A percentile compares a stretch with the other conserved stretches of the same genome.
Conservation (phyloP, 805 yeast species). For the Pichia manshurica region DNA sequence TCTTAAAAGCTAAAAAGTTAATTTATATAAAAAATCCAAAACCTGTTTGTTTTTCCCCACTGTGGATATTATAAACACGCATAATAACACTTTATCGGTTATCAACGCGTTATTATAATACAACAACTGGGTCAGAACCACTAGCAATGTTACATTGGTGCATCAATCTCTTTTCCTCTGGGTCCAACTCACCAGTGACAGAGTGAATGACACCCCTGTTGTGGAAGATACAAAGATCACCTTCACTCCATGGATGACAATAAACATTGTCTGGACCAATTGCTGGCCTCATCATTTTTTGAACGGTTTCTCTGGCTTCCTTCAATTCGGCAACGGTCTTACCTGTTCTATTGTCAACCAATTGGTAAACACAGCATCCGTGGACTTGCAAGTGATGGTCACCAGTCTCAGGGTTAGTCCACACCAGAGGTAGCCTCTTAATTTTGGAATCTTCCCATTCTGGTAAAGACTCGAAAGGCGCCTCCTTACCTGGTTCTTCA, state of each 20-base stretch:
- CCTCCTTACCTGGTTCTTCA: slow-evolving; percentile 60
- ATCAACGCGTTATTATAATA: neutral
- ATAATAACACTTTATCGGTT: neutral
- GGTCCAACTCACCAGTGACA: slow-evolving; percentile 82
- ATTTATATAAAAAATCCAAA: neutral
- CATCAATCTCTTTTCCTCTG: slow-evolving; percentile 77
- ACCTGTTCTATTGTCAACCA: slow-evolving; percentile 50
- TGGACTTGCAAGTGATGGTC: slow-evolving; percentile 82
- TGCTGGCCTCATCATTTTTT: slow-evolving; percentile 79
- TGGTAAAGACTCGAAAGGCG: slow-evolving; percentile 62
- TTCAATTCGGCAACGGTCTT: slow-evolving; percentile 56
- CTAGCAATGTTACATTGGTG: slow-evolving; percentile 92
- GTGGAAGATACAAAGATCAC: slow-evolving; percentile 81
- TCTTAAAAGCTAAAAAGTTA: neutral
- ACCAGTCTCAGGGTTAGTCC: slow-evolving; percentile 87
- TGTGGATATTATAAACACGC: neutral
- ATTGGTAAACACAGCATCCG: slow-evolving; percentile 75
- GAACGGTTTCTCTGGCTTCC: slow-evolving; percentile 68
- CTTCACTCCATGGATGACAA: slow-evolving; percentile 77
- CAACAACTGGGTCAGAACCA: slow-evolving; percentile 55
- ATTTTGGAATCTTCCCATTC: slow-evolving; percentile 76
- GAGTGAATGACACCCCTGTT: slow-evolving; percentile 91
- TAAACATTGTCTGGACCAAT: slow-evolving; percentile 68
- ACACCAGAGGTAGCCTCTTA: slow-evolving; percentile 76
- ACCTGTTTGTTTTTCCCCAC: neutral